phyloP scores from a whole-genome alignment of 768 basidiomycete genomes.

The Mycena sanguinolenta region DNA sequence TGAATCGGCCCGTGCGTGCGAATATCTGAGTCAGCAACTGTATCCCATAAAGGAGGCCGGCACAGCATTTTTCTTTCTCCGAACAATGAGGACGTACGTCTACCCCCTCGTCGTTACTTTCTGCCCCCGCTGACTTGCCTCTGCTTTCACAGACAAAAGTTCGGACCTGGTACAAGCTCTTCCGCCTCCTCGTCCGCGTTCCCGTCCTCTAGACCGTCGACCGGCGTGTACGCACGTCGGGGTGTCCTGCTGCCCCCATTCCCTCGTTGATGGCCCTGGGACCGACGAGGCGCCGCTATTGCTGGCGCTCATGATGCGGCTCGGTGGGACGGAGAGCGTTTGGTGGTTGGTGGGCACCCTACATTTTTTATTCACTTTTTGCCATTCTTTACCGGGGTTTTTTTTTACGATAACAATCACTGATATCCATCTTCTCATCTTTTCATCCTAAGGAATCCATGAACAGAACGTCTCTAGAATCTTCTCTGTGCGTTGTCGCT shows the following conservation, averaged over 20 bases:
- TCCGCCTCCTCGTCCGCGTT: conserved; percentile 95
- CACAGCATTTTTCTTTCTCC: conserved; percentile 45
- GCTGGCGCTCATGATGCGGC: conserved; percentile 79
- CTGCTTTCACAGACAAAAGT: conserved; percentile 69
- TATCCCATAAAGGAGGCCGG: conserved; percentile 26
- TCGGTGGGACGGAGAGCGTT: conserved; percentile 40
- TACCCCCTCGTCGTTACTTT: not conserved
- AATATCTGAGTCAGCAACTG: conserved; percentile 33
- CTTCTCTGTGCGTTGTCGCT: too few species aligned
- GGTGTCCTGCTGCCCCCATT: conserved; percentile 52
- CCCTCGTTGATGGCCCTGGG: conserved; percentile 51
- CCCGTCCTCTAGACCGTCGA: conserved; percentile 82
- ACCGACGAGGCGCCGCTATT: conserved; percentile 77
- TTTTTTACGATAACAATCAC: too few species aligned
- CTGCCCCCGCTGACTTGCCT: conserved; percentile 10
- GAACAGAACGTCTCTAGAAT: too few species aligned
- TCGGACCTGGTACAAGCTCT: conserved; percentile 86
- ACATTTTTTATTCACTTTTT: conserved; percentile 38
- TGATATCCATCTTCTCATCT: too few species aligned
- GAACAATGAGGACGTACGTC: conserved; percentile 77
- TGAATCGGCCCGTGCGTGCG: conserved; percentile 24
- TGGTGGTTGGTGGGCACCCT: conserved; percentile 44
- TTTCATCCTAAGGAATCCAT: too few species aligned
- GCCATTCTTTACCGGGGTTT: too few species aligned
- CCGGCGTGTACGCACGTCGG: conserved; percentile 47